Base-by-base conservation (phyloP, 2,329 filamentous ascomycete species). In the Apiospora marii region DNA sequence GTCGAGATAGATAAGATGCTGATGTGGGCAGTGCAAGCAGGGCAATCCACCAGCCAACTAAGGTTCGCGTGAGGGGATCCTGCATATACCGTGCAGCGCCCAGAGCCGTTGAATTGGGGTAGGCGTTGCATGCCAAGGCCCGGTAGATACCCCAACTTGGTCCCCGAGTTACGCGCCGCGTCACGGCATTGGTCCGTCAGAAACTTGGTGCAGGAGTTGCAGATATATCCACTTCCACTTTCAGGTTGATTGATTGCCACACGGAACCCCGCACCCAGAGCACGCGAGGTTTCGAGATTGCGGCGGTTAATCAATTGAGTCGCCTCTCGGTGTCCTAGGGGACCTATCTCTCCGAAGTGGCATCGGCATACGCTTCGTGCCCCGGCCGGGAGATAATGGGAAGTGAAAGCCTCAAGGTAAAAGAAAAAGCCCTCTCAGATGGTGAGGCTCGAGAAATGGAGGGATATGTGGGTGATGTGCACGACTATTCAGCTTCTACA, bases 211-310 rank as follows among this genome's bases (percentile, higher is more conserved):
- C 53, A 61, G 53, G 19, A n/a, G 53, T 30, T 61, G 53, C 53
- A 64, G 58, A 41, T n/a, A 41, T 13, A n/a, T 64, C 58, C 58
- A 64, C 58, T 64, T 64, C 10, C 34, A 41, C 34, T 41, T 64
- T 64, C 34, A 64, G 19, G 41, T 64, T 24, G 58, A 37, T 64
- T 64, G 58, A 37, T 64, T 14, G 58, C 34, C 58, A 64, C 34
- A n/a, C 34, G 1, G 10, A 64, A n/a, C 58, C 58, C 58, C 58
- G 58, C 58, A 64, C 10, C 37, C 22, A 34, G 14, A 13, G 3
- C 41, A 64, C 19, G 58, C 34, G 34, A 37, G 14, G 34, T 30
- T 22, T 22, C 53, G 53, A 10, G 22, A 61, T 22, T 19, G 16
- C 27, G 30, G 30, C 12, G 3, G 13, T 22, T 37, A 34, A 61